Conservation (phyloP, 768 basidiomycete genomes). For the Collybiopsis luxurians region DNA sequence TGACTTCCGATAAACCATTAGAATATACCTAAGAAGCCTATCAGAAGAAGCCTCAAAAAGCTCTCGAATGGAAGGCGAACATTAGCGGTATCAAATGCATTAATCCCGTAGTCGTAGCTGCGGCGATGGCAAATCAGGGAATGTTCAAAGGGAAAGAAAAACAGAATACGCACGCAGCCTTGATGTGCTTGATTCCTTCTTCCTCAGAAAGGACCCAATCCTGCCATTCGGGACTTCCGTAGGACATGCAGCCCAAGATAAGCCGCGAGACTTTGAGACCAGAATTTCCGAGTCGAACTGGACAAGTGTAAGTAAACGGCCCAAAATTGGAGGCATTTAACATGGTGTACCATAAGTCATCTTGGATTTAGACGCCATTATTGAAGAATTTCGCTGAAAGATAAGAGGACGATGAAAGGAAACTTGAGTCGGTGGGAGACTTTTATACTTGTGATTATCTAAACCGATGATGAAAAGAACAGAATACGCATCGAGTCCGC, state of each 20-base stretch:
- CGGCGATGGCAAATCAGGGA: not conserved
- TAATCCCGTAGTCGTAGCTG: conserved; percentile 62
- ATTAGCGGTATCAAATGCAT: conserved; percentile 60
- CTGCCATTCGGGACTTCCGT: conserved; percentile 52
- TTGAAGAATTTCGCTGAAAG: too few relatives aligned
- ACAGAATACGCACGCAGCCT: conserved; percentile 29
- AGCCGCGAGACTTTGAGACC: conserved; percentile 65
- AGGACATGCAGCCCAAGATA: conserved; percentile 65
- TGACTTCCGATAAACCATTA: conserved; percentile 61
- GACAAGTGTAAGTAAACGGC: too few relatives aligned
- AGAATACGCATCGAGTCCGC: too few relatives aligned
- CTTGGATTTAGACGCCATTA: too few relatives aligned
- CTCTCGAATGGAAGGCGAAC: conserved; percentile 21
- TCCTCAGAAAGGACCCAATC: conserved; percentile 45
- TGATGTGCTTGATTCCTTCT: conserved; percentile 52
- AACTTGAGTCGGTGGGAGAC: too few relatives aligned
- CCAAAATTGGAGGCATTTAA: not conserved
- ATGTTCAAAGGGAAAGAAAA: not conserved
- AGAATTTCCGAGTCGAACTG: conserved; percentile 48
- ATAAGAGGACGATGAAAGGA: too few relatives aligned
- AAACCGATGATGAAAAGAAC: too few relatives aligned
- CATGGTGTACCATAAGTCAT: too few relatives aligned
- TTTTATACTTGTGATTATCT: too few relatives aligned
- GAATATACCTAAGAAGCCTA: conserved; percentile 50
- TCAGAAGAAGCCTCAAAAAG: not conserved